A percentile compares a stretch with the other conserved stretches of the same genome.
Conservation (phyloP, 805 yeast genomes). For the Yamadazyma phyllophila region DNA sequence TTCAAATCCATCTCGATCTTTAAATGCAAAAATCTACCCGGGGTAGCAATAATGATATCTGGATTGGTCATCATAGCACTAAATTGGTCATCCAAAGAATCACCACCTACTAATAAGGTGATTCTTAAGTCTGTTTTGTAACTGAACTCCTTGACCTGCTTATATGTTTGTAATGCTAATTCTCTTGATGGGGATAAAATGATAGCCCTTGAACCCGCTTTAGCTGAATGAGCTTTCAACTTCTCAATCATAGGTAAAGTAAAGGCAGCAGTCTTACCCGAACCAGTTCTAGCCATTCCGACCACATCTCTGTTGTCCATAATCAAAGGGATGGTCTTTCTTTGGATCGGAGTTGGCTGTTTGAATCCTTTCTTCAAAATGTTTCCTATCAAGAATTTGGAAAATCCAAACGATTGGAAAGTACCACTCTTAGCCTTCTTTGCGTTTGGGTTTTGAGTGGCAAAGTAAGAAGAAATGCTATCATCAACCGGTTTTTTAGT, state of each 20-base stretch:
- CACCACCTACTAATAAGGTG: constrained; percentile 92
- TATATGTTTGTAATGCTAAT: constrained; percentile 88
- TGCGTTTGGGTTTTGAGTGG: constrained; percentile 39
- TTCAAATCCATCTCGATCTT: constrained; percentile 94
- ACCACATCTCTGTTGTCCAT: constrained; percentile 90
- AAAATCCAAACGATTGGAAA: constrained; percentile 86
- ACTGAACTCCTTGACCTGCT: constrained; percentile 84
- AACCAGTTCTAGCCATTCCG: constrained; percentile 99
- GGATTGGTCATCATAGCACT: constrained; percentile 91
- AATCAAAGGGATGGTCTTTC: constrained; percentile 90
- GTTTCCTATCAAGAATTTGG: constrained; percentile 65
- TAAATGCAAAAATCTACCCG: constrained; percentile 94
- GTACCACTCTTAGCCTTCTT: constrained; percentile 74
- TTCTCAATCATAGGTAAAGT: constrained; percentile 85
- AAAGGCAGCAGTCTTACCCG: constrained; percentile 98
- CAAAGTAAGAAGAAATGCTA: constrained; percentile 37
- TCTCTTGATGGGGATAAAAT: constrained; percentile 95
- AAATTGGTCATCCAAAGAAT: constrained; percentile 95
- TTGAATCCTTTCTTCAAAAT: constrained; percentile 82
- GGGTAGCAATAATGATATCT: constrained; percentile 93
- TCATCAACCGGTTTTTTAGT: constrained; percentile 10
- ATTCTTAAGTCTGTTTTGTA: constrained; percentile 80
- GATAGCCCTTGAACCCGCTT: constrained; percentile 84
- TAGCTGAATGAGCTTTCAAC: constrained; percentile 78
- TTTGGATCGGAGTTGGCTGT: constrained; percentile 96